Evolutionary conservation across 345 rosid genomes (phyloP).

Genomic region (Pseudoturritis turrita): DNA sequence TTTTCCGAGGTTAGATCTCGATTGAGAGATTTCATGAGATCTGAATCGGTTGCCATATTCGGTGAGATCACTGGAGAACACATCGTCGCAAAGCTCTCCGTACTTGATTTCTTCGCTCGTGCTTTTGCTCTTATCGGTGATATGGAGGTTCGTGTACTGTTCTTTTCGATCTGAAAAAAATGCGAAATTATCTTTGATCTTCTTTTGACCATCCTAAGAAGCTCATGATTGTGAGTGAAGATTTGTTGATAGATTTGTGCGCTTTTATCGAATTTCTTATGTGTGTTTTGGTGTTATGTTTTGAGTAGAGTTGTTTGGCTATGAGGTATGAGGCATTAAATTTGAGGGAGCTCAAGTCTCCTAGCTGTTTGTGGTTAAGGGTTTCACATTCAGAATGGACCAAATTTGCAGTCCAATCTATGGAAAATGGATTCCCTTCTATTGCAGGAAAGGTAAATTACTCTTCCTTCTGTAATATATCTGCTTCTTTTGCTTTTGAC

Average conservation of each 20-base stretch:
- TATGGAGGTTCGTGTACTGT: constrained; percentile 41
- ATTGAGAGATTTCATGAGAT: constrained; percentile 49
- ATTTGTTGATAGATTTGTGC: background rate
- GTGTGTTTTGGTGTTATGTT: background rate
- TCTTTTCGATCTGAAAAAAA: background rate
- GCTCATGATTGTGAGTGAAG: background rate
- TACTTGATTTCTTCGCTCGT: constrained; percentile 68
- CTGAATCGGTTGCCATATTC: constrained; percentile 40
- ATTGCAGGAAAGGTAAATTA: constrained; percentile 51
- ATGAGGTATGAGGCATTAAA: constrained; percentile 67
- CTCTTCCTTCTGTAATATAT: background rate
- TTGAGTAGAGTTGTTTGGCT: constrained; percentile 59
- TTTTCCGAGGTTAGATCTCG: constrained; percentile 36
- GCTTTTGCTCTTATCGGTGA: constrained; percentile 77
- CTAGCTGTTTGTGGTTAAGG: constrained; percentile 38
- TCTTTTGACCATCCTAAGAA: background rate
- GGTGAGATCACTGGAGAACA: constrained; percentile 38
- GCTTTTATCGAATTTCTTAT: background rate
- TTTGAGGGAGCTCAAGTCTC: constrained; percentile 52
- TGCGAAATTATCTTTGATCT: background rate
- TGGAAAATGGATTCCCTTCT: constrained; percentile 50
- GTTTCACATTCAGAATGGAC: constrained; percentile 66
- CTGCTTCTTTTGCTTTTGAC: background rate
- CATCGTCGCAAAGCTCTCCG: constrained; percentile 49
- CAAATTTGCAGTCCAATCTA: constrained; percentile 52